A percentile compares a stretch with the other conserved stretches of the same genome.
These are phyloP conservation scores for Aureobasidium subglaciale DNA, from an alignment of 2,329 filamentous ascomycete species.

Conservation along the genomic window DNA sequence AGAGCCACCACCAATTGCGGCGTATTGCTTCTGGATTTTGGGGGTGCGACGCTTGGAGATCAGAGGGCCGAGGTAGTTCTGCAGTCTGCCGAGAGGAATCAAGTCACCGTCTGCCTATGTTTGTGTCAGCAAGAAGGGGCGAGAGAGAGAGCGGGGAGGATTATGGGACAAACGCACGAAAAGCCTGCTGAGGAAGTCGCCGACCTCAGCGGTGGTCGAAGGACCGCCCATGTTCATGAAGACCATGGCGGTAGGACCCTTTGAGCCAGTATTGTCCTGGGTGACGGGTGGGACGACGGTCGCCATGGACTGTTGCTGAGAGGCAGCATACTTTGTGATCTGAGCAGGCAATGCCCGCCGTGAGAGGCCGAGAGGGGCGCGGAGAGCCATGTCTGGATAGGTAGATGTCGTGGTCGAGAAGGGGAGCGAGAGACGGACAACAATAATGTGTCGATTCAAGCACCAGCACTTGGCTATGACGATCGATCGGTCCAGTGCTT, in stretches of 20 bases:
- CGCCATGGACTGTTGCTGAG: conserved; percentile 34
- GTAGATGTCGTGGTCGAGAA: not conserved
- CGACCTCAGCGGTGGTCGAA: conserved; percentile 79
- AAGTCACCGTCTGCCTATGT: conserved; percentile 79
- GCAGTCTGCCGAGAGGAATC: conserved; percentile 88
- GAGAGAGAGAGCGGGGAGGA: conserved; percentile 14
- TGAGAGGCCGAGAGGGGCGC: conserved; percentile 16
- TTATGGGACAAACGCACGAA: conserved; percentile 58
- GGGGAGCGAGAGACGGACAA: not conserved
- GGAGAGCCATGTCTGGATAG: conserved; percentile 13
- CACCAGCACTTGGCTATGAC: not conserved
- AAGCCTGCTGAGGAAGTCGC: conserved; percentile 79
- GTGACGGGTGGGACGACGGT: conserved; percentile 69
- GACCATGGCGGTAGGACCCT: conserved; percentile 93
- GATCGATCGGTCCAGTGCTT: conserved; percentile 1
- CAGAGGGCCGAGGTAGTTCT: conserved; percentile 81
- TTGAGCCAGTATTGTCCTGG: conserved; percentile 60
- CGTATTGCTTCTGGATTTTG: conserved; percentile 94
- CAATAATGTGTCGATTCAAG: not conserved
- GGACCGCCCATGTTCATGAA: conserved; percentile 99
- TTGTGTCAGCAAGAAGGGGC: conserved; percentile 2
- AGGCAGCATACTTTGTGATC: conserved; percentile 11
- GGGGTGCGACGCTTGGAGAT: conserved; percentile 83
- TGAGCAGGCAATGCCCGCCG: conserved; percentile 15
- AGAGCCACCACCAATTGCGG: conserved; percentile 91